Base-by-base conservation (phyloP, 2,329 filamentous ascomycete species). In the Aspergillus melleus region DNA sequence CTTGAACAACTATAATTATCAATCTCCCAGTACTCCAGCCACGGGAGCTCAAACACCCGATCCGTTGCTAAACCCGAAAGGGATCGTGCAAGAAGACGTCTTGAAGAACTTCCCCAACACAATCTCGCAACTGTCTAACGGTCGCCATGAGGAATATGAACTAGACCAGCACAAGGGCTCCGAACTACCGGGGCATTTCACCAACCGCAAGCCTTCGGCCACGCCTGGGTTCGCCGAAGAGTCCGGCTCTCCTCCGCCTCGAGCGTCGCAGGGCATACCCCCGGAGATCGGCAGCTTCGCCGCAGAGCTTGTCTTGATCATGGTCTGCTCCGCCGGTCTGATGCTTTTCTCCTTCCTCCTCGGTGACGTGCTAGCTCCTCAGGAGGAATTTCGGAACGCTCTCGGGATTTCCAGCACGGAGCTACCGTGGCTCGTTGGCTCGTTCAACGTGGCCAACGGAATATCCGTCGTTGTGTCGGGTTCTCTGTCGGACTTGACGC, bases 361-460 rank as follows among this genome's bases (percentile, higher is more conserved):
- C 19, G 78, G 79, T 0, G 74, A 80, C 57, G 73, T 79, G 60
- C 74, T 73, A 19, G 75, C 77, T 0, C 72, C 74, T 16, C 78
- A 80, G 64, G 63, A 73, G 29, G 66, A 72, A 20, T 66, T 81
- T 55, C 71, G 74, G 39, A 47, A 63, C 12, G 76, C 75, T 1
- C 66, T 81, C 2, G 76, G 72, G 1, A 73, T 80, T n/a, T 68
- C 70, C 10, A 74, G 72, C 50, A 72, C 74, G 4, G 68, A 79
- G 56, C 66, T 78, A 1, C 77, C 78, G 1, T 81, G 78, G 79
- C 69, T 80, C 1, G 67, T 77, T 1, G 79, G 79, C 8, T 72
- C 77, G 1, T 78, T 76, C 59, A 71, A 78, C 32, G 70, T 76
- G 1, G 77, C 79, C 2, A 74, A 77, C 10, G 78, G 78, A 2